Conservation (phyloP, 495 filamentous ascomycete genomes). For the Trichocladium antarcticum region DNA sequence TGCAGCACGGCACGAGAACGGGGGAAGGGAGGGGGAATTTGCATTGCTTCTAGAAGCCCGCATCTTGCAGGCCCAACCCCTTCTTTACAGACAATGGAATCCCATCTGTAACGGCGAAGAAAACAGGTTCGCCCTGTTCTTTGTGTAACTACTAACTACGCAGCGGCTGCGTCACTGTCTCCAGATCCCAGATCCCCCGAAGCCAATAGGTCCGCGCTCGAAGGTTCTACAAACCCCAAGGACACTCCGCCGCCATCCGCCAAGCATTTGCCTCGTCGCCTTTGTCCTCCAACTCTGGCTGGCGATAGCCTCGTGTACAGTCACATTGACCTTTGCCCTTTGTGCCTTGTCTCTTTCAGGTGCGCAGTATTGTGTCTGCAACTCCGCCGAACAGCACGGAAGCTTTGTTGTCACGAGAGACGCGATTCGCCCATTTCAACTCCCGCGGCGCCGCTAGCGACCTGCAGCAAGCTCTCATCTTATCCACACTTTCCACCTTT, state of each 20-base stretch:
- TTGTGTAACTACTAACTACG: slow-evolving; percentile 12
- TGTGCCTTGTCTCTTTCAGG: slow-evolving; percentile 7
- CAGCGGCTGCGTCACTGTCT: slow-evolving; percentile 23
- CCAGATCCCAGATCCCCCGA: slow-evolving; percentile 4
- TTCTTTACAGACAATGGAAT: no score
- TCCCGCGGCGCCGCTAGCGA: slow-evolving; percentile 10
- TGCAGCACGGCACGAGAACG: no score
- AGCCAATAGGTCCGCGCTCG: slow-evolving; percentile 24
- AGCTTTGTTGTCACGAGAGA: slow-evolving; percentile 3
- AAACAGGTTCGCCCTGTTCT: neutral
- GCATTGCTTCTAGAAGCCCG: no score
- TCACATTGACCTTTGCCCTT: neutral
- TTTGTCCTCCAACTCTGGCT: neutral
- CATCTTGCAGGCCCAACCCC: no score
- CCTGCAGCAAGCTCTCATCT: slow-evolving; percentile 9
- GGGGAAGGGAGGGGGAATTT: no score
- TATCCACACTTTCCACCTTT: slow-evolving; percentile 3
- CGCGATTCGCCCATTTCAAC: slow-evolving; percentile 7
- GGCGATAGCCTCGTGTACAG: neutral
- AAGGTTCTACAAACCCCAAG: slow-evolving; percentile 25
- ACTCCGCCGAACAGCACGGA: slow-evolving; percentile 6
- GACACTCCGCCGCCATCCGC: slow-evolving; percentile 11
- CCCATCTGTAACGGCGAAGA: no score
- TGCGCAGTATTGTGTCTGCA: neutral
- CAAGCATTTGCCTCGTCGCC: slow-evolving; percentile 5